Base-by-base conservation (phyloP, 192 early-diverging fungal species). In the Coemansia sp. region DNA sequence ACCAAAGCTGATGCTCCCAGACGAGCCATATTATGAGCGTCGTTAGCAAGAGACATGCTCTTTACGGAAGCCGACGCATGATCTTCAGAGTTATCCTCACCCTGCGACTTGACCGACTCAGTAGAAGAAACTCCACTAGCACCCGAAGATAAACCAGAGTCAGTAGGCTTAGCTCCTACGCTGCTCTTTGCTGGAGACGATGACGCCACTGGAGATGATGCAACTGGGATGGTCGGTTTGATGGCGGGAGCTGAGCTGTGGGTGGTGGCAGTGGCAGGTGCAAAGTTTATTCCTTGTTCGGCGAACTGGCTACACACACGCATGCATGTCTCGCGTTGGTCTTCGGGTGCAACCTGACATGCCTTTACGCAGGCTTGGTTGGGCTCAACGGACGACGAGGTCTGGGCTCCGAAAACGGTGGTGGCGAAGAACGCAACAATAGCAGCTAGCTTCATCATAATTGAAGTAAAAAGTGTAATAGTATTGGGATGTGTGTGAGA, bases 311-410 rank as follows among this genome's bases (percentile, higher is more conserved):
- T 47, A 51, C 79, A 81, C 22, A 81, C 65, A 12, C 68, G 66
- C 66, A 72, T 60, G 63, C 79, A 81, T 5, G 68, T 67, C 7
- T 76, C 67, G 24, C 71, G 74, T 52, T 81, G 79, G 27, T 67
- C 71, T 0, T 70, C 60, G 12, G 79, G 68, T 1, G 74, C 74
- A 18, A 51, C 65, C 34, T 70, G 52, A 47, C 79, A 81, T 2
- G 74, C 68, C 60, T 71, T 81, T 64, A 42, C 49, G 24, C 79
- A 81, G 20, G 42, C 60, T 16, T 63, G 47, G 52, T 49, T 60
- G 2, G 66, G 59, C 8, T 76, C 71, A 27, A 11, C 20, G 31
- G 16, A 38, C 10, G 59, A 40, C 2, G 62, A 27, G 38, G 49
- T 63, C 31, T 63, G 67, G 7, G 66, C 71, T 20, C 55, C 57